Percentiles rank a stretch among this genome's conserved stretches.
phyloP scores from a whole-genome alignment of 2,329 filamentous ascomycete species.

The Amauroascus verrucosus region DNA sequence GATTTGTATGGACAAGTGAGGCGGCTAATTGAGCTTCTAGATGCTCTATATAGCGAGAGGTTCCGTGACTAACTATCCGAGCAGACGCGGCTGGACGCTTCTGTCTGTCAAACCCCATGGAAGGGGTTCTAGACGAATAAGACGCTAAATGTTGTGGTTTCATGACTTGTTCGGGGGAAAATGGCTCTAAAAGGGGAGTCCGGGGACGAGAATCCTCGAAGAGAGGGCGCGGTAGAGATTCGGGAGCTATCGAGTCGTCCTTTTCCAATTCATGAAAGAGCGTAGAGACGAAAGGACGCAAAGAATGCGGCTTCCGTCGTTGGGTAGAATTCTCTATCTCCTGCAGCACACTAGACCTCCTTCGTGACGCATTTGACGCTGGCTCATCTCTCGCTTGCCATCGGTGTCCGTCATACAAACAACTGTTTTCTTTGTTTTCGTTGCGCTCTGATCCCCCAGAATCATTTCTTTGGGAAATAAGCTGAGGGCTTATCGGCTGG shows the following conservation, averaged over 20 bases:
- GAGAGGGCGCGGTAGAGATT: not conserved
- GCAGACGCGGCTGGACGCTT: conserved; percentile 15
- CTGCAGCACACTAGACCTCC: conserved; percentile 23
- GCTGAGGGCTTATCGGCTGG: conserved; percentile 18
- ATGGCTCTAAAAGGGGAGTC: conserved; percentile 1
- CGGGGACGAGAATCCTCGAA: not conserved
- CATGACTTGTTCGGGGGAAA: conserved; percentile 9
- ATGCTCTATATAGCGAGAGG: conserved; percentile 40
- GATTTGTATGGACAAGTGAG: conserved; percentile 31
- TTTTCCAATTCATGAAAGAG: conserved; percentile 16
- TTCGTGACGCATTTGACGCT: conserved; percentile 7
- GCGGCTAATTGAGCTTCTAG: conserved; percentile 39
- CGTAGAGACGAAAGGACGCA: conserved; percentile 17
- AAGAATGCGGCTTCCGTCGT: conserved; percentile 16
- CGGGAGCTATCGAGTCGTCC: not conserved
- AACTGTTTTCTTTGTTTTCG: conserved; percentile 17
- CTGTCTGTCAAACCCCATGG: conserved; percentile 18
- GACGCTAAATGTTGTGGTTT: conserved; percentile 6
- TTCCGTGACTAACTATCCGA: conserved; percentile 29
- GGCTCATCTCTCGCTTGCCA: not conserved
- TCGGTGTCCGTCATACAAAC: not conserved
- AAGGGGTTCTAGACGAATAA: not conserved
- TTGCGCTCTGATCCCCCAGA: conserved; percentile 17
- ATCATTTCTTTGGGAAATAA: conserved; percentile 18
- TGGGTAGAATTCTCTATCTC: conserved; percentile 25